These are phyloP conservation scores for Chenopodium album DNA, from an alignment of 148 eudicot genomes.

Conservation along the genomic window DNA sequence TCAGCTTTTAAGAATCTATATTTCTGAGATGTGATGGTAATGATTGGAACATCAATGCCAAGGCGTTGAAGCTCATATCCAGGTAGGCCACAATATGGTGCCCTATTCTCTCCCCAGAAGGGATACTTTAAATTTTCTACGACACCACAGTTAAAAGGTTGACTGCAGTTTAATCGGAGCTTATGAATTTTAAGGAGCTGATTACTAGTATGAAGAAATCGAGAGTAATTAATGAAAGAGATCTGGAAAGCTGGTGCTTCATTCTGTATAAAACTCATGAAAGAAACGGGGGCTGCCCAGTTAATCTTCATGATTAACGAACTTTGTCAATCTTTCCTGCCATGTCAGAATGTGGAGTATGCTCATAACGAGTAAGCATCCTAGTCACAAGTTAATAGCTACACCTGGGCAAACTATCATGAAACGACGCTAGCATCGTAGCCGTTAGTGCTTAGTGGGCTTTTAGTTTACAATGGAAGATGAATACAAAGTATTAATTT, in stretches of 20 bases:
- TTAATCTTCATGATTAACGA: too few species aligned
- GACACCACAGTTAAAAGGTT: not conserved
- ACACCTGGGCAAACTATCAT: too few species aligned
- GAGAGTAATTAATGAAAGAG: not conserved
- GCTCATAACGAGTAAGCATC: too few species aligned
- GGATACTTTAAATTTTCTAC: not conserved
- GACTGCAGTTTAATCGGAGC: not conserved
- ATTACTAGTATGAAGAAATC: not conserved
- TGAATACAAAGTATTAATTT: too few species aligned
- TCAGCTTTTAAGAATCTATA: not conserved
- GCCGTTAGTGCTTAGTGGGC: too few species aligned
- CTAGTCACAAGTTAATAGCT: too few species aligned
- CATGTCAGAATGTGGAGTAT: too few species aligned
- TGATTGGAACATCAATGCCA: not conserved
- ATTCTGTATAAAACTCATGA: not conserved
- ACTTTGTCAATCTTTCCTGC: too few species aligned
- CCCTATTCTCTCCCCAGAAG: not conserved
- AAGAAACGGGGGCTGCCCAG: too few species aligned
- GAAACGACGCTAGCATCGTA: too few species aligned
- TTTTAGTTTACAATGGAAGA: too few species aligned
- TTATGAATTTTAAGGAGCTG: not conserved
- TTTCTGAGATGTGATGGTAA: not conserved
- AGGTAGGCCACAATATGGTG: not conserved
- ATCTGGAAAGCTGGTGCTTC: not conserved
- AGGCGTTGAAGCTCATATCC: constrained; percentile 7